phyloP scores from a whole-genome alignment of 192 early-diverging fungal genomes.

The Allomyces arbusculus region DNA sequence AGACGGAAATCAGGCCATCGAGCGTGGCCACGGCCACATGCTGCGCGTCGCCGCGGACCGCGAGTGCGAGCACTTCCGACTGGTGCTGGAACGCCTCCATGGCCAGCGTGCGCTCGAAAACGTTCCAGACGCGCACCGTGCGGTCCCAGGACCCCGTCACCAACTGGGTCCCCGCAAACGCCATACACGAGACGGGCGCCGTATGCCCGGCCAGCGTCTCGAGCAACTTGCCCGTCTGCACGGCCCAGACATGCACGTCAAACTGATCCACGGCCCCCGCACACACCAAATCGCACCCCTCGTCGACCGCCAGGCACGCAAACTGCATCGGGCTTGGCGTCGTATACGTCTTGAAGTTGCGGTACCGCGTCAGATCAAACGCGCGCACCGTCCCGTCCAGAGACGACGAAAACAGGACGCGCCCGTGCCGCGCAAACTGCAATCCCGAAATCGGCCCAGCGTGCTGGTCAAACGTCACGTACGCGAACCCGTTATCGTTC shows the following conservation, averaged over 20 bases:
- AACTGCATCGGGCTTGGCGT: conserved; percentile 92
- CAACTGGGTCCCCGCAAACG: conserved; percentile 61
- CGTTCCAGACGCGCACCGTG: conserved; percentile 76
- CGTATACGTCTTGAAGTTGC: conserved; percentile 96
- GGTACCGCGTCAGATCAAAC: conserved; percentile 87
- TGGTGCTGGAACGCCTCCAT: conserved; percentile 61
- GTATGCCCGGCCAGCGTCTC: conserved; percentile 86
- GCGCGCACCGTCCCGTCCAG: conserved; percentile 98
- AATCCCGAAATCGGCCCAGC: conserved; percentile 53
- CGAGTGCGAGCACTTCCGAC: conserved; percentile 67
- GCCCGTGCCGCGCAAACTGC: conserved; percentile 81
- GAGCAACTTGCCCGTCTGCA: conserved; percentile 93
- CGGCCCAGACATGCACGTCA: conserved; percentile 95
- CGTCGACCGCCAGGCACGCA: conserved; percentile 76
- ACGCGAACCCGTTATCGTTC: conserved; percentile 94
- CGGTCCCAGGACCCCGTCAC: conserved; percentile 85
- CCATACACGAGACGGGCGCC: conserved; percentile 66
- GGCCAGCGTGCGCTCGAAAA: conserved; percentile 63
- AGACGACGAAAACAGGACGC: conserved; percentile 82
- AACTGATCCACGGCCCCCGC: conserved; percentile 86
- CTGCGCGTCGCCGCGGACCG: conserved; percentile 78
- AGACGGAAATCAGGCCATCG: conserved; percentile 83
- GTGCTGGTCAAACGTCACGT: conserved; percentile 93
- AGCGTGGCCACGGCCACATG: conserved; percentile 69
- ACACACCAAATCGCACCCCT: conserved; percentile 89